Evolutionary conservation across 371 early-diverging fungal genomes (phyloP).

Genomic region (Mortierella sp.): DNA sequence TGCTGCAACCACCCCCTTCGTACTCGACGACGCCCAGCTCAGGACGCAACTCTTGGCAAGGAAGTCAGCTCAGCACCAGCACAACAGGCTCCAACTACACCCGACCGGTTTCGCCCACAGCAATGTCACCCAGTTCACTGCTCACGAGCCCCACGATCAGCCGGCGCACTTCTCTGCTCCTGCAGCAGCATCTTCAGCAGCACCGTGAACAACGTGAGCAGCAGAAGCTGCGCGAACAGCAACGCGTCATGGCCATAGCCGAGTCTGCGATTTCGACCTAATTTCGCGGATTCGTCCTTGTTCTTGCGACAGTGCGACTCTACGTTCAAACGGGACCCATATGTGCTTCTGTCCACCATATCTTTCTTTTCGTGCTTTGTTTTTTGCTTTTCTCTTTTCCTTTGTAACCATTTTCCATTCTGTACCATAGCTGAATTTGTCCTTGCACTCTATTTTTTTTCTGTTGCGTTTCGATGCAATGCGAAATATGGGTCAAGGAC

Average conservation of each 20-base stretch:
- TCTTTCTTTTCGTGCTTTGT: not conserved
- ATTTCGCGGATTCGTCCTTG: too few relatives aligned
- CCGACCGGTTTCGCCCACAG: constrained; percentile 30
- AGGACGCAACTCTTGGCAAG: constrained; percentile 22
- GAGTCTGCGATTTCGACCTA: constrained; percentile 11
- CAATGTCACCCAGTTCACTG: constrained; percentile 8
- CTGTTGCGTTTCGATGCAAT: not conserved
- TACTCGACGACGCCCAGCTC: constrained; percentile 46
- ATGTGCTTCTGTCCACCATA: not conserved
- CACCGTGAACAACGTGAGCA: constrained; percentile 40
- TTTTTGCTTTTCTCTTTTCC: not conserved
- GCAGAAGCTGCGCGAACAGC: constrained; percentile 29
- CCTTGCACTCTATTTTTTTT: not conserved
- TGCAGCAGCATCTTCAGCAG: constrained; percentile 48
- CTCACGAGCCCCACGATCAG: constrained; percentile 26
- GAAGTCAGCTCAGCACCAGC: constrained; percentile 19
- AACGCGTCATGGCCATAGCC: constrained; percentile 17
- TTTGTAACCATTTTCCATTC: constrained; percentile 6
- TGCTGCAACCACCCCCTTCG: constrained; percentile 71
- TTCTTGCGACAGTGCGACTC: too few relatives aligned
- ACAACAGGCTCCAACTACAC: constrained; percentile 3
- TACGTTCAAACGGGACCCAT: too few relatives aligned
- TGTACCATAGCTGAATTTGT: constrained; percentile 1
- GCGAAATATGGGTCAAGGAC: not conserved
- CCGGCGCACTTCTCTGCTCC: constrained; percentile 35